These are phyloP conservation scores for Pichia sp. DNA, from an alignment of 1,139 yeast species.

Conservation along the genomic window DNA sequence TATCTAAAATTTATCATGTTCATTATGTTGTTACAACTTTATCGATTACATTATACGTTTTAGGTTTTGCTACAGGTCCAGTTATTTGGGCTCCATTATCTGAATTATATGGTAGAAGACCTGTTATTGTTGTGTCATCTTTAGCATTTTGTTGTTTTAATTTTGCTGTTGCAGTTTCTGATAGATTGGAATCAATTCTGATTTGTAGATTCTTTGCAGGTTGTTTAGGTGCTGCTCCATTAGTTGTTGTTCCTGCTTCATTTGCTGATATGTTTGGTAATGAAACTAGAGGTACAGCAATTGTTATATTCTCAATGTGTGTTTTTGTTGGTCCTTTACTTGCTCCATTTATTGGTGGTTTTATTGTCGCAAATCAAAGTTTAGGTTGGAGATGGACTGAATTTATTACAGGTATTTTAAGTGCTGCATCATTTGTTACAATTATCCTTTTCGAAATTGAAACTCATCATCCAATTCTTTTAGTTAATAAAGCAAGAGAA, in stretches of 20 bases:
- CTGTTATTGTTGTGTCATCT: conserved; percentile 47
- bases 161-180: conserved; percentile 68
- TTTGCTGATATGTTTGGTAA: conserved; percentile 71
- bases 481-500: conserved; percentile 54
- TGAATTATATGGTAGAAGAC: conserved; percentile 66
- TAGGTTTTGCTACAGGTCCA: conserved; percentile 84
- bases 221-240: conserved; percentile 69
- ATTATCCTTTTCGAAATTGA: conserved; percentile 49
- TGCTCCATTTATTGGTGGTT: conserved; percentile 71
- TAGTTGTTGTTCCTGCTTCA: conserved; percentile 79
- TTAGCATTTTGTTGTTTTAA: conserved; percentile 54
- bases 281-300: conserved; percentile 58
- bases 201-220: conserved; percentile 74
- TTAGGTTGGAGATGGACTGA: conserved; percentile 78
- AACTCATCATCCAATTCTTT: conserved; percentile 53
- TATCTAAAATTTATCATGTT: conserved; percentile 43
- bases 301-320: conserved; percentile 57
- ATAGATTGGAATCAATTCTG: conserved; percentile 66
- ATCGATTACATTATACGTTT: conserved; percentile 65
- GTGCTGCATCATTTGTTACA: conserved; percentile 37
- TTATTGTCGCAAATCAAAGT: conserved; percentile 42
- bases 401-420: conserved; percentile 58
- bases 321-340: conserved; percentile 72
- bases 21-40: conserved; percentile 53
- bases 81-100: conserved; percentile 76